Base-by-base conservation (phyloP, 1,139 yeast species). In the Candida sojae region DNA sequence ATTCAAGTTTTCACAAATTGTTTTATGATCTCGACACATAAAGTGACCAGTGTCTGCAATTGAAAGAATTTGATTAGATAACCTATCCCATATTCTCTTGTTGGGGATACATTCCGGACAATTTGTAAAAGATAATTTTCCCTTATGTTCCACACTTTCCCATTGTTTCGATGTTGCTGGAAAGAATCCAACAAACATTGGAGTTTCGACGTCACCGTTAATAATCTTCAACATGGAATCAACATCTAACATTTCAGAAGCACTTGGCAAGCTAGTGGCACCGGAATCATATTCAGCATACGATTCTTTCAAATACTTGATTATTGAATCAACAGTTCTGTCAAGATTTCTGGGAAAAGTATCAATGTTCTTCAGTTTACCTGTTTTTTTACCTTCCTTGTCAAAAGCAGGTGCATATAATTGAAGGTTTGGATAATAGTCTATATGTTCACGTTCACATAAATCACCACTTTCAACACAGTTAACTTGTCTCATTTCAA, bases 401-500 rank as follows among this genome's bases (percentile, higher is more conserved):
- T 67, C 66, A 35, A 54, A 56, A 17, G 68, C 68, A 0, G 90
- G 86, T 0, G 82, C 80, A 62, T 86, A 87, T 8, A 87, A 66
- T 50, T 86, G 68, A 35, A 87, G 66, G 41, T 71, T 69, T 9
- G 96, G 96, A 57, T 77, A 87, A 31, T 70, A 72, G 17, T 53
- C 61, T 39, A 88, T 76, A 9, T 73, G 72, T 63, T 88, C 90
- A 26, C 82, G 67, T 12, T 70, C 75, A 64, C 95, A 87, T 45
- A 87, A 69, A 62, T 87, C 93, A 9, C 91, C 92, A 61, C 82
- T 79, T 44, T 77, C 84, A 21, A 84, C 73, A 68, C 95, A 88
- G 60, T 87, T 80, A 23, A 87, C 92, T 60, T 86, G 93, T 48
- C 77, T 71, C 79, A 86, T 80, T 11, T 71, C 71, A 30, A 85